A percentile compares a stretch with the other conserved stretches of the same genome.
These are phyloP conservation scores for Exserohilum turcica DNA, from an alignment of 2,329 filamentous ascomycete species.

Conservation along the genomic window DNA sequence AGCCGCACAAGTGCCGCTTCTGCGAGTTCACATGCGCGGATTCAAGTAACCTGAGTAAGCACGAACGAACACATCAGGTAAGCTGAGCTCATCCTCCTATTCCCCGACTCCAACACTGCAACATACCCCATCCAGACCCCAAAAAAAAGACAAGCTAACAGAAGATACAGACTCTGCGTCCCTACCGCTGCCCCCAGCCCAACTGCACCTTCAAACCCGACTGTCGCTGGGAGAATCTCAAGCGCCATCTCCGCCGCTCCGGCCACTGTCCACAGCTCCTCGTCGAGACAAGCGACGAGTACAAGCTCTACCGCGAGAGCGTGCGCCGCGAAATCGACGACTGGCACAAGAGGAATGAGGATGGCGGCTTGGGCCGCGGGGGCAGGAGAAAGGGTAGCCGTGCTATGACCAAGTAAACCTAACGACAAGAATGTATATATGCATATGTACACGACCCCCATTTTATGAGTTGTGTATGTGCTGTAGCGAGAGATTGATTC, in stretches of 20 bases:
- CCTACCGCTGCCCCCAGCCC: slow-evolving; percentile 44
- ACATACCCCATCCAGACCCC: background rate
- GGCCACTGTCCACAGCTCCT: slow-evolving; percentile 45
- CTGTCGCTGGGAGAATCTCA: slow-evolving; percentile 48
- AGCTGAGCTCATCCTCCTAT: background rate
- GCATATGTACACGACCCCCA: background rate
- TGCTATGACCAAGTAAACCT: slow-evolving; percentile 6
- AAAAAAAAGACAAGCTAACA: slow-evolving; percentile 3
- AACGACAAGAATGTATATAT: background rate
- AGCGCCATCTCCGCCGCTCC: slow-evolving; percentile 45
- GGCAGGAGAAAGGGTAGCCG: slow-evolving; percentile 31
- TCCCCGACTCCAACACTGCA: too few relatives aligned
- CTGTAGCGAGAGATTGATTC: too few relatives aligned
- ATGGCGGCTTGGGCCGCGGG: slow-evolving; percentile 23
- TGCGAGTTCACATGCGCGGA: slow-evolving; percentile 49
- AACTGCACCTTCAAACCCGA: slow-evolving; percentile 48
- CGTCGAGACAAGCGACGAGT: slow-evolving; percentile 39
- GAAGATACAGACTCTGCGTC: slow-evolving; percentile 36
- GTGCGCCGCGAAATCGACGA: slow-evolving; percentile 42
- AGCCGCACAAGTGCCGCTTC: slow-evolving; percentile 46
- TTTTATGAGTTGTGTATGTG: background rate
- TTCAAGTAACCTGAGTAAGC: slow-evolving; percentile 45
- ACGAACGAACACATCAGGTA: slow-evolving; percentile 46
- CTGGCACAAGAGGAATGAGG: slow-evolving; percentile 39
- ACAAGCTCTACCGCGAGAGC: slow-evolving; percentile 41